Evolutionary conservation across 495 filamentous ascomycete genomes (phyloP).

Genomic region (Penicillium steckii): DNA sequence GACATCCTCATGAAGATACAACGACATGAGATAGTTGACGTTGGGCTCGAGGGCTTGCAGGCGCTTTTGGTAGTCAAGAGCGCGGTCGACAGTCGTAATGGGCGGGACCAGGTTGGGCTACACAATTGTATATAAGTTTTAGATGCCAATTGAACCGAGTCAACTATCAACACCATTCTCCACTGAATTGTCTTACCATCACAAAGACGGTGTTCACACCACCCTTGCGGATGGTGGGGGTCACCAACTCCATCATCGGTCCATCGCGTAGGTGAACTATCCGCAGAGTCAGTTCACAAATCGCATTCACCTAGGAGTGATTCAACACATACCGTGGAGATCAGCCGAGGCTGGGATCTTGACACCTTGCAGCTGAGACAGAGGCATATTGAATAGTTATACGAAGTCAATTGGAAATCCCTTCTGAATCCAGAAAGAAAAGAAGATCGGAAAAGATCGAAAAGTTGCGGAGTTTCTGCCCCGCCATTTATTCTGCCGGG

Average conservation of each 20-base stretch:
- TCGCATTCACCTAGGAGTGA: conserved; percentile 12
- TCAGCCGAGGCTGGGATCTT: conserved; percentile 73
- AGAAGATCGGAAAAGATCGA: background rate
- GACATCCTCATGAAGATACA: conserved; percentile 77
- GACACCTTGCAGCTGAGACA: conserved; percentile 40
- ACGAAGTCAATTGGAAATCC: background rate
- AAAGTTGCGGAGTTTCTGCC: background rate
- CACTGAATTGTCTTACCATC: conserved; percentile 54
- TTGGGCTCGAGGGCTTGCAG: conserved; percentile 67
- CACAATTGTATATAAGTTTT: conserved; percentile 10
- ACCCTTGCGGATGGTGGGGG: conserved; percentile 68
- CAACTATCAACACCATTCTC: conserved; percentile 6
- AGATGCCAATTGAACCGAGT: conserved; percentile 2
- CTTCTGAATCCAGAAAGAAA: background rate
- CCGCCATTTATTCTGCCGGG: conserved; percentile 17
- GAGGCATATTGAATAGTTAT: conserved; percentile 26
- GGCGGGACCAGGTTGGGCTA: conserved; percentile 73
- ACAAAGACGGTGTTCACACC: conserved; percentile 80
- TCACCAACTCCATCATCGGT: conserved; percentile 78
- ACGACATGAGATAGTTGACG: conserved; percentile 83
- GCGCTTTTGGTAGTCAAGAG: conserved; percentile 68
- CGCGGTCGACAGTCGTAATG: conserved; percentile 69
- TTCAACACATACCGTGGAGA: conserved; percentile 51
- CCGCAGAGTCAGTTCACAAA: conserved; percentile 2
- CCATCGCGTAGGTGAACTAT: conserved; percentile 72